Evolutionary conservation across 805 yeast species (phyloP).

Genomic region (Saccharomyces jurei): DNA sequence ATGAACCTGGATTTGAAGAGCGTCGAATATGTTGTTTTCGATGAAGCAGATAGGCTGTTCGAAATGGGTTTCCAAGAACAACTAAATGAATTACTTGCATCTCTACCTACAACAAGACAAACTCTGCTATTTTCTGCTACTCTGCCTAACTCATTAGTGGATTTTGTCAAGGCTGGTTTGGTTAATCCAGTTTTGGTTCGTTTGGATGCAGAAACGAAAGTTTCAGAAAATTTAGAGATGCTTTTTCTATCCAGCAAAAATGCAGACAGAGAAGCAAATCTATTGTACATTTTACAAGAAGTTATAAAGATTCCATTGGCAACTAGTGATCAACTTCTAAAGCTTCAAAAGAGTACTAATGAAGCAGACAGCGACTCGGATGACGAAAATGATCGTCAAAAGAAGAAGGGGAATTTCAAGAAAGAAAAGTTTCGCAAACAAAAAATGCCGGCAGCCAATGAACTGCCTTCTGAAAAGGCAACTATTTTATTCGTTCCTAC

Average conservation of each 20-base stretch:
- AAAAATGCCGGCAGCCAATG: constrained; percentile 70
- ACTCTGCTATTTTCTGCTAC: constrained; percentile 91
- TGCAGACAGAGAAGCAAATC: constrained; percentile 83
- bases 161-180: constrained; percentile 95
- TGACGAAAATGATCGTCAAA: constrained; percentile 17
- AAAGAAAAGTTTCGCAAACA: constrained; percentile 40
- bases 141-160: constrained; percentile 82
- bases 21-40: constrained; percentile 87
- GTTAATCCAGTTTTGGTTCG: constrained; percentile 87
- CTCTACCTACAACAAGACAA: constrained; percentile 78
- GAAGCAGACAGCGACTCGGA: constrained; percentile 45
- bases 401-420: constrained; percentile 30
- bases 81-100: constrained; percentile 75
- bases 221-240: constrained; percentile 87
- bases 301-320: constrained; percentile 80
- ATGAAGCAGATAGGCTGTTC: constrained; percentile 93
- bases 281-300: constrained; percentile 69
- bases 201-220: constrained; percentile 84
- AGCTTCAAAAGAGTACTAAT: constrained; percentile 41
- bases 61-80: constrained; percentile 96
- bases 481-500: constrained; percentile 95
- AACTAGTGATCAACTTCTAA: constrained; percentile 54
- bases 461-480: constrained; percentile 73
- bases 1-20: constrained; percentile 80
- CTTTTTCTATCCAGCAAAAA: constrained; percentile 73